These are phyloP conservation scores for Calycina marina DNA, from an alignment of 2,329 filamentous ascomycete genomes.

Conservation along the genomic window DNA sequence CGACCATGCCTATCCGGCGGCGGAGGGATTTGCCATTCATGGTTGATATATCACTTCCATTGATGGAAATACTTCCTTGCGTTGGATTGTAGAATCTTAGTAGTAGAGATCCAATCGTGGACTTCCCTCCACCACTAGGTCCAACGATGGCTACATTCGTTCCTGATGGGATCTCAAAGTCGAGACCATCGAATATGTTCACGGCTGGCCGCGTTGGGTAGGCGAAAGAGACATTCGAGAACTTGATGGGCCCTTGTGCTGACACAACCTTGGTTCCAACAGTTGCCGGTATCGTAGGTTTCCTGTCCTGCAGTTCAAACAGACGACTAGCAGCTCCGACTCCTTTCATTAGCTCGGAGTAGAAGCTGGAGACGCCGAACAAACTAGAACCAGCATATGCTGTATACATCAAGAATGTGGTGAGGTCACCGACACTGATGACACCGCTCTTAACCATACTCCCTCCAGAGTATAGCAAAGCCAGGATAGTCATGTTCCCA, in stretches of 20 bases:
- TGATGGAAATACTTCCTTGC: slow-evolving; percentile 63
- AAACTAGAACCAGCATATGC: slow-evolving; percentile 75
- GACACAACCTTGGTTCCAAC: slow-evolving; percentile 65
- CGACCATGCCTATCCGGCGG: slow-evolving; percentile 84
- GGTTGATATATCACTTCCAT: slow-evolving; percentile 64
- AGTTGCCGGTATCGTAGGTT: slow-evolving; percentile 77
- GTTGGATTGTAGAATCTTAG: slow-evolving; percentile 84
- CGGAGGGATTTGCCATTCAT: slow-evolving; percentile 93
- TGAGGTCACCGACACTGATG: slow-evolving; percentile 83
- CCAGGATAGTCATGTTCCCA: slow-evolving; percentile 92
- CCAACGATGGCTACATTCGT: slow-evolving; percentile 95
- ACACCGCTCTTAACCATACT: slow-evolving; percentile 75
- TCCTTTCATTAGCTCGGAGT: slow-evolving; percentile 97
- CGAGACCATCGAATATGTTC: slow-evolving; percentile 74
- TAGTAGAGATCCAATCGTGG: slow-evolving; percentile 82
- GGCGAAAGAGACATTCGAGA: slow-evolving; percentile 72
- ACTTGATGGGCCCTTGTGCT: slow-evolving; percentile 77
- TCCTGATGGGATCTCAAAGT: slow-evolving; percentile 83
- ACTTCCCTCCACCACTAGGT: slow-evolving; percentile 90
- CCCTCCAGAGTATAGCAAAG: slow-evolving; percentile 79
- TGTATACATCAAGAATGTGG: slow-evolving; percentile 97
- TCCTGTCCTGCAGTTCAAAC: slow-evolving; percentile 87
- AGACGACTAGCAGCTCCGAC: slow-evolving; percentile 91
- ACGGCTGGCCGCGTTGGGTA: slow-evolving; percentile 92
- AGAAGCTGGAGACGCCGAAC: slow-evolving; percentile 89